Base-by-base conservation (phyloP, 495 filamentous ascomycete genomes). In the Thermochaetoides thermophila region DNA sequence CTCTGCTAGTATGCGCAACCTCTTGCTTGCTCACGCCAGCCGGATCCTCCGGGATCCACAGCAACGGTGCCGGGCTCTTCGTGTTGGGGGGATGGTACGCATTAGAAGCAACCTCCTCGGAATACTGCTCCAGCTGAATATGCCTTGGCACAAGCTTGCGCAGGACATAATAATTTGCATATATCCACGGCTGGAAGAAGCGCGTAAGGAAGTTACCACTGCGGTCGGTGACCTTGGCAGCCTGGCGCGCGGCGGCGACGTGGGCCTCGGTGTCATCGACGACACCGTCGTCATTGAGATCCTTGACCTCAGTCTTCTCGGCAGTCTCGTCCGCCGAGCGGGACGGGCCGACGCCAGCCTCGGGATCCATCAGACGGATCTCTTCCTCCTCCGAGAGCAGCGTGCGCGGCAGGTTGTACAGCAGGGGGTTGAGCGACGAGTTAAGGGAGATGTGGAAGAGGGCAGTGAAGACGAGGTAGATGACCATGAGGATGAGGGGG, bases 401-500 rank as follows among this genome's bases (percentile, higher is more conserved):
- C 27, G 61, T 65, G 39, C 68, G 55, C 17, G 86, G 84, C 3
- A 94, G 72, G 52, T 80, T 91, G 43, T 78, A 71, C 32, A 91
- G 69, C 11, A 91, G 72, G 1, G 86, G 87, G 21, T 75, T 59
- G 34, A 96, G 64, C 18, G 89, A 81, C 25, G 53, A 52, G 62
- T 86, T 84, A 37, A 97, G 69, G 5, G 76, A 74, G 28, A 86
- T 36, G 51, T 96, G 84, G 66, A 81, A 93, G 27, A 95, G 66
- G 17, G 80, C 52, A 7, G 76, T 78, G 58, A 86, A 80, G 51
- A 89, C 45, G 14, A 93, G 65, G 60, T 86, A 77, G 38, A 81
- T 57, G 39, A 89, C 65, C 76, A 89, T 86, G 38, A 95, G 66
- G 32, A 91, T 59, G 35, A 92, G 44, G 4, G 89, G 89, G 2